Evolutionary conservation across 2,329 filamentous ascomycete genomes (phyloP).

Genomic region (Alternaria tenuissima): DNA sequence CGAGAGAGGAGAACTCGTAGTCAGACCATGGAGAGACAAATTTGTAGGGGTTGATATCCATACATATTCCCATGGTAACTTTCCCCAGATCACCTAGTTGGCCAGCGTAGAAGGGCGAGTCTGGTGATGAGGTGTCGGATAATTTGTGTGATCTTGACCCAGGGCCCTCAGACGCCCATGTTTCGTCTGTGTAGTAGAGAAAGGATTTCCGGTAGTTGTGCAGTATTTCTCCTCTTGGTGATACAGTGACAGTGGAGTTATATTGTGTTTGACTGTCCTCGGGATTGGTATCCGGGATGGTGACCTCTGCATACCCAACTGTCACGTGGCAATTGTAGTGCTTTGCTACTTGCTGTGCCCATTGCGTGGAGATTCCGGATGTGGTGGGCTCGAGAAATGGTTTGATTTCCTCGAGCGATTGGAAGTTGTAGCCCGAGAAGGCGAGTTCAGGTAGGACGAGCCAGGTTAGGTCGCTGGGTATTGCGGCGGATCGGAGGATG

Average conservation of each 20-base stretch:
- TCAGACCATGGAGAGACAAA: slow-evolving; percentile 66
- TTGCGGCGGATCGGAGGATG: slow-evolving; percentile 63
- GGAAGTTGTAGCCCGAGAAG: slow-evolving; percentile 84
- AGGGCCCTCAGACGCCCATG: slow-evolving; percentile 66
- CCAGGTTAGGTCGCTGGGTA: slow-evolving; percentile 64
- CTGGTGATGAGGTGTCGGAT: slow-evolving; percentile 26
- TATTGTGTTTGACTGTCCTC: slow-evolving; percentile 54
- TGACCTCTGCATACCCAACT: slow-evolving; percentile 75
- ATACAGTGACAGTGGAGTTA: slow-evolving; percentile 67
- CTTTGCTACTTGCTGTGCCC: slow-evolving; percentile 73
- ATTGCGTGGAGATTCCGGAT: slow-evolving; percentile 72
- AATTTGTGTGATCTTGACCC: slow-evolving; percentile 31
- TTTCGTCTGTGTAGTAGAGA: slow-evolving; percentile 72
- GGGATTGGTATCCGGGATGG: slow-evolving; percentile 32
- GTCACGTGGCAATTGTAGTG: slow-evolving; percentile 73
- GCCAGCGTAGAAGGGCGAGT: slow-evolving; percentile 48
- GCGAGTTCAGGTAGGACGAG: slow-evolving; percentile 79
- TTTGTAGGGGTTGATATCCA: slow-evolving; percentile 70
- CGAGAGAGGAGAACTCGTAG: slow-evolving; percentile 67
- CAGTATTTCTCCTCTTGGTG: slow-evolving; percentile 62
- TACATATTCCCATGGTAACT: slow-evolving; percentile 60
- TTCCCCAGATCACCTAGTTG: slow-evolving; percentile 46
- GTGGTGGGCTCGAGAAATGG: slow-evolving; percentile 73
- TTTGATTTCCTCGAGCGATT: slow-evolving; percentile 70
- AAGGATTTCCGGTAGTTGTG: slow-evolving; percentile 70